phyloP scores from a whole-genome alignment of 2,329 filamentous ascomycete genomes.

The Colletotrichum eleusines region DNA sequence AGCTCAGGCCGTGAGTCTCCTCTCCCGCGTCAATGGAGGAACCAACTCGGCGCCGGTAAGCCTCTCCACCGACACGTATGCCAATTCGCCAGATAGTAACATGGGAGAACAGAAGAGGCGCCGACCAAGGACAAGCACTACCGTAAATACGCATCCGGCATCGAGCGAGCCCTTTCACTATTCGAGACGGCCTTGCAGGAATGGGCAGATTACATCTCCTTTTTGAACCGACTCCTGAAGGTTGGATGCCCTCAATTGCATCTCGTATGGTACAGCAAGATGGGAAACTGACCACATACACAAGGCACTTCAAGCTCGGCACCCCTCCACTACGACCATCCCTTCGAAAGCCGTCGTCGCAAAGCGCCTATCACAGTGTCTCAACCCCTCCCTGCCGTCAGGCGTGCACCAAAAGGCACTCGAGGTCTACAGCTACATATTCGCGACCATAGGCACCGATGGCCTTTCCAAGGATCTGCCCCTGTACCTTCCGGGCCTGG shows the following conservation, averaged over 20 bases:
- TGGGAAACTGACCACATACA: conserved; percentile 10
- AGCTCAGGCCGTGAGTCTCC: conserved; percentile 87
- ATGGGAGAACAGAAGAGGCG: conserved; percentile 61
- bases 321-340: conserved; percentile 76
- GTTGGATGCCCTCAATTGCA: conserved; percentile 58
- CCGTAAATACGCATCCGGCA: conserved; percentile 88
- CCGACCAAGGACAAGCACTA: conserved; percentile 75
- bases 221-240: conserved; percentile 90
- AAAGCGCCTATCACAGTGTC: conserved; percentile 92
- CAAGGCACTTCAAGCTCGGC: conserved; percentile 89
- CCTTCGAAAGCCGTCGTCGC: conserved; percentile 87
- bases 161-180: conserved; percentile 87
- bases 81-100: conserved; percentile 24
- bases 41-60: conserved; percentile 82
- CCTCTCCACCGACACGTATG: conserved; percentile 21
- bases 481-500: conserved; percentile 90
- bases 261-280: too few species aligned
- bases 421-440: conserved; percentile 92
- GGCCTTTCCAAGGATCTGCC: conserved; percentile 84
- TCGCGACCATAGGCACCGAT: conserved; percentile 85
- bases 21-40: conserved; percentile 80
- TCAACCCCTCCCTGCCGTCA: conserved; percentile 92
- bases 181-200: conserved; percentile 96
- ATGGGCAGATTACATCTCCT: conserved; percentile 99
- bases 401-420: conserved; percentile 98